Evolutionary conservation across 768 basidiomycete species (phyloP), one percentile per base, ranked within the genome.

Genomic region (Amanita muscaria): DNA sequence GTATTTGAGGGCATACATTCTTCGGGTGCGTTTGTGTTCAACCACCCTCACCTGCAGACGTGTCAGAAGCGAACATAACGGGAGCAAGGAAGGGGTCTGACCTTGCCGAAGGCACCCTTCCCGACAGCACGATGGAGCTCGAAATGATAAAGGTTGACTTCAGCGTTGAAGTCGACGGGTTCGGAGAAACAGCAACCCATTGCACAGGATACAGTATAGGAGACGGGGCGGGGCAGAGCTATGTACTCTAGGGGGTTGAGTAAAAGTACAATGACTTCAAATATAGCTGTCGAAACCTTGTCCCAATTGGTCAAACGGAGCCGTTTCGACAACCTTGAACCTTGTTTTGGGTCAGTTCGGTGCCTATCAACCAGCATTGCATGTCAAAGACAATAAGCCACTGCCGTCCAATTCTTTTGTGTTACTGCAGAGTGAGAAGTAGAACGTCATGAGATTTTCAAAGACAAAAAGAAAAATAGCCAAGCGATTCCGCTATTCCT

Each of bases 91-190:
- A 8, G 8, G 51, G 31, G 22, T 49, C 34, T 30, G 43, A 92
- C 93, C 81, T 97, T 98, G 62, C 94, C 94, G 69, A 98, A 99
- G 19, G 94, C 91, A 35, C 96, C 94, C 63, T 91, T 96, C 33
- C 96, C 96, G 11, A 98, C 89, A 16, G 88, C 89, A 38, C 92
- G 79, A 59, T 96, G 83, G 37, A 99, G 83, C 60, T 94, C 88
- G 58, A 98, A 99, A 67, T 98, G 94, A 66, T 85, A 98, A 39
- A 99, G 82, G 59, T 80, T 88, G 63, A 84, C 79, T 57, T 91
- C 88, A 37, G 74, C 70, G 51, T 87, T 81, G 62, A 88, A 88
- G 68, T 92, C 88, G 53, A 92, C 76, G 16, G 86, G 85, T 65
- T 88, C 73, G 64, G 79, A 78, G 57, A 77, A 70, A 59, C 74